These are phyloP conservation scores for Ampelomyces quisqualis DNA, from an alignment of 2,329 filamentous ascomycete species.

Conservation along the genomic window DNA sequence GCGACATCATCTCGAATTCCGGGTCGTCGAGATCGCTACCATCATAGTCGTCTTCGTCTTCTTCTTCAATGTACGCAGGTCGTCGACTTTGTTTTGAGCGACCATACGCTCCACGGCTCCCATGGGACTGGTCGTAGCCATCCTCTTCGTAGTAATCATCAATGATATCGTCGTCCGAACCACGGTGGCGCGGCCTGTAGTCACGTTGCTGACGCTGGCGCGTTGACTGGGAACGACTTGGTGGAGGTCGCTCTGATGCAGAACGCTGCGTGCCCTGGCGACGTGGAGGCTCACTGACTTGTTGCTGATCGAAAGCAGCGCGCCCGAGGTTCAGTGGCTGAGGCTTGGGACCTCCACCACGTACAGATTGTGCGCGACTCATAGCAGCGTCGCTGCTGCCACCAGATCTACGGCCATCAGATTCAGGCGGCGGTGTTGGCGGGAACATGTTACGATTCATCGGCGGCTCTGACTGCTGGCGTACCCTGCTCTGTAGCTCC, in stretches of 20 bases:
- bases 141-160: slow-evolving; percentile 62
- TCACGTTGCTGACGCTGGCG: slow-evolving; percentile 28
- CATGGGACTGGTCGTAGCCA: slow-evolving; percentile 49
- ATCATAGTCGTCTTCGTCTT: slow-evolving; percentile 71
- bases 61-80: slow-evolving; percentile 74
- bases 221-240: slow-evolving; percentile 40
- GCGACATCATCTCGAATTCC: slow-evolving; percentile 76
- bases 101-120: slow-evolving; percentile 29
- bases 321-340: slow-evolving; percentile 51
- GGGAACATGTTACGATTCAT: slow-evolving; percentile 81
- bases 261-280: slow-evolving; percentile 46
- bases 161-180: slow-evolving; percentile 50
- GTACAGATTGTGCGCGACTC: slow-evolving; percentile 53
- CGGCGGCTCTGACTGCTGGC: slow-evolving; percentile 84
- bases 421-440: slow-evolving; percentile 96
- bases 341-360: slow-evolving; percentile 51
- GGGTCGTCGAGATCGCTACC: slow-evolving; percentile 73
- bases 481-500: slow-evolving; percentile 69
- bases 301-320: slow-evolving; percentile 50
- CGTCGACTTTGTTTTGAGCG: slow-evolving; percentile 41
- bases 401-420: slow-evolving; percentile 58
- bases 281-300: slow-evolving; percentile 29
- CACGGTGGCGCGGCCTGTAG: slow-evolving; percentile 33
- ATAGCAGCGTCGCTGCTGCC: slow-evolving; percentile 38
- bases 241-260: slow-evolving; percentile 48